Base-by-base conservation (phyloP, 768 basidiomycete genomes). In the Psilocybe sp. region DNA sequence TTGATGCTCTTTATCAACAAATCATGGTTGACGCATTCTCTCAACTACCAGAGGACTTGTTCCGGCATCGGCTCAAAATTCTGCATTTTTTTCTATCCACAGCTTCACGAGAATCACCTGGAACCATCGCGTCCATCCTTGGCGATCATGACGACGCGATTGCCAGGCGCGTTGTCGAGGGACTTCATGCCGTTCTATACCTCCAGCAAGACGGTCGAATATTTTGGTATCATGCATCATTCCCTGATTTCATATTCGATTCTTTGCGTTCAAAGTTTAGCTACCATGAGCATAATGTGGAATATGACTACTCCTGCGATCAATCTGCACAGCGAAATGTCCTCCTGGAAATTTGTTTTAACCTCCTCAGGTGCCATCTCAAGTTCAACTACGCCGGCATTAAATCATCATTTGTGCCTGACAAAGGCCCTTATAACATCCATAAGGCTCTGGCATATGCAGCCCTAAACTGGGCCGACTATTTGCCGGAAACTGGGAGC, bases 111-210 rank as follows among this genome's bases (percentile, higher is more conserved):
- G 47, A 28, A 19, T 51, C 50, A 14, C 11, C 39, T 4, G 16
- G 31, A 4, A 20, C 42, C 19, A 45, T 34, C 11, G 28, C 50
- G 32, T n/a, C 9, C 12, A 23, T 51, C 3, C n/a, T 46, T n/a
- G 10, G 11, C 3, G 31, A 9, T 11, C 2, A 15, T 4, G 14
- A 41, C 8, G 32, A 40, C 5, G 36, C 11, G 10, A 40, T 34
- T 14, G 44, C 28, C 15, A 35, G 19, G n/a, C 16, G 7, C n/a
- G 44, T 51, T 11, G 8, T 51, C 5, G 45, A 47, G 3, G 33
- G 12, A 20, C 50, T 51, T 11, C 50, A 51, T 42, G 44, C 50
- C 16, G 50, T 51, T 20, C 50, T 51, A 19, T 51, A 51, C 42
- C 10, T 16, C 13, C 23, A 28, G 23, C 23, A 51, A 46, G 38